Base-by-base conservation (phyloP, 805 yeast species). In the Zygosaccharomyces lentus region DNA sequence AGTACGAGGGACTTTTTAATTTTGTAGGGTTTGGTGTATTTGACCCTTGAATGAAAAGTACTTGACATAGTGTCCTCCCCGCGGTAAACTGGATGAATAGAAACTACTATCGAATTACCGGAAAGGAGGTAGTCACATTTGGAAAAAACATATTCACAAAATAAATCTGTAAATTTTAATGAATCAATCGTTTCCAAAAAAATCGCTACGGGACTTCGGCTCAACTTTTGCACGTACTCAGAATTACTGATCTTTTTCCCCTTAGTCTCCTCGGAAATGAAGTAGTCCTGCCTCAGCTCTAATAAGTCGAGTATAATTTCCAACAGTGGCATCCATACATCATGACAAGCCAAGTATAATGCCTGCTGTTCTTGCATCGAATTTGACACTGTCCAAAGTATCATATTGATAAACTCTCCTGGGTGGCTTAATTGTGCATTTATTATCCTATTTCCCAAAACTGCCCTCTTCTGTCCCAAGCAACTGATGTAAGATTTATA, bases 301-400 rank as follows among this genome's bases (percentile, higher is more conserved):
- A 56, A 49, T 1, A 61, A 21, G 25, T 56, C 58, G 12, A 61
- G 37, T 2, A 65, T 16, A 2, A 59, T 38, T 16, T 45, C 42
- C 26, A 59, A 35, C 9, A 63, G 25, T 4, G 62, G 62, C 25
- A 55, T 31, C 67, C 69, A 65, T 16, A 54, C 43, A 4, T 58
- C 58, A 23, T 52, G 54, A 29, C 57, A 49, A 7, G 54, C 39
- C 12, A 48, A n/a, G 43, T 41, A 58, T 7, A 49, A 41, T 9
- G 44, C 46, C 12, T 39, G 29, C 37, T 48, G 45, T 1, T 48
- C 47, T 37, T 41, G 51, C 19, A 53, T 32, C 21, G 64, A 61
- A 37, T 49, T 51, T 1, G 53, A 47, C 25, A 63, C 39, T 4
- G 66, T 56, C 65, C 64, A 61, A 4, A 53, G 34, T 17, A 63